phyloP scores from a whole-genome alignment of 345 rosid genomes.

The Bruguiera gymnorhiza region DNA sequence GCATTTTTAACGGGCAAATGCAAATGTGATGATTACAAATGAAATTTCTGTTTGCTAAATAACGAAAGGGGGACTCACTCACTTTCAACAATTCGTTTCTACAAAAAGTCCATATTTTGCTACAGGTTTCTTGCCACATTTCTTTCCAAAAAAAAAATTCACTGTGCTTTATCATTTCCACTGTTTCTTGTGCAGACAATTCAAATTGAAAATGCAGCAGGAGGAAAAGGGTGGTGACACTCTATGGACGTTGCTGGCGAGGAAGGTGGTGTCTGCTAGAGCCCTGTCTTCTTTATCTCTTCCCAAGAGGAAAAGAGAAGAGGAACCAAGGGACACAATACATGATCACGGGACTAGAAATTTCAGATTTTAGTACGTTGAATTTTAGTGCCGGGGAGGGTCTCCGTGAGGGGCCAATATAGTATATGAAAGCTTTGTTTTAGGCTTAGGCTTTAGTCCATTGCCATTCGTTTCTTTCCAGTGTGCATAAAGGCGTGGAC shows the following conservation, averaged over 20 bases:
- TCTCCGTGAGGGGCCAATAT: too few species aligned
- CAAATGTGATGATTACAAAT: too few species aligned
- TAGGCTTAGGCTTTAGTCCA: not conserved
- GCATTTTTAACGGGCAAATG: too few species aligned
- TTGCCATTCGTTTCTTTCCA: not conserved
- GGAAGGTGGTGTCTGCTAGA: constrained; percentile 68
- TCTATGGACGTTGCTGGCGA: constrained; percentile 69
- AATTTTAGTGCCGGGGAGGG: not conserved
- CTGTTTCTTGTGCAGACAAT: constrained; percentile 52
- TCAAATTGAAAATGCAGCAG: constrained; percentile 46
- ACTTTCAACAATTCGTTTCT: too few species aligned
- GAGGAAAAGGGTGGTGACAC: constrained; percentile 46
- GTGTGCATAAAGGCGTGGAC: not conserved
- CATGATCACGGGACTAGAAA: constrained; percentile 14
- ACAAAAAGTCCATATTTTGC: too few species aligned
- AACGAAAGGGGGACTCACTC: too few species aligned
- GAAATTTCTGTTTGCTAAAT: too few species aligned
- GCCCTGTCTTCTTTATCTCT: constrained; percentile 53
- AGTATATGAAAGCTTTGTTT: not conserved
- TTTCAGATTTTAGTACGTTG: not conserved
- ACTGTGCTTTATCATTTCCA: not conserved
- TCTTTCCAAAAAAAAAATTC: too few species aligned
- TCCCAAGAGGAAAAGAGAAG: constrained; percentile 53
- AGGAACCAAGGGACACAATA: constrained; percentile 23
- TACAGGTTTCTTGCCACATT: too few species aligned